These are phyloP conservation scores for Exophiala calicioides DNA, from an alignment of 2,329 filamentous ascomycete genomes.

Conservation along the genomic window DNA sequence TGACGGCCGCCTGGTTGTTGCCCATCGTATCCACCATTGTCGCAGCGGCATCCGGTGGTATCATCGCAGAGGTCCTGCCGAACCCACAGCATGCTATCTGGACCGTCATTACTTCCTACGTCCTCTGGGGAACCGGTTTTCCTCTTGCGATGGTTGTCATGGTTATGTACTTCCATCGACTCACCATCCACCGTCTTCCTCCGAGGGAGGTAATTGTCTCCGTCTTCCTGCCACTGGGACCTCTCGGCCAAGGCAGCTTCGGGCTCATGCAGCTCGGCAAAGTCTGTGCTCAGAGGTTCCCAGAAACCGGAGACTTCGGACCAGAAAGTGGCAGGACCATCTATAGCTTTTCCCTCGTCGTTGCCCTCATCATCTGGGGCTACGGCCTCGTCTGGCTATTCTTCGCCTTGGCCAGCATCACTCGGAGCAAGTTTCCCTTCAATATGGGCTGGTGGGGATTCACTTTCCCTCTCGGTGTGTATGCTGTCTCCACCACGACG, in stretches of 20 bases:
- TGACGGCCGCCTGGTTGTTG: constrained; percentile 66
- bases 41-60: constrained; percentile 63
- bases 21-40: constrained; percentile 69
- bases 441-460: constrained; percentile 66
- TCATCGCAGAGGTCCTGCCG: constrained; percentile 61
- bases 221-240: constrained; percentile 67
- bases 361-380: constrained; percentile 40
- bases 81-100: constrained; percentile 57
- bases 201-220: constrained; percentile 68
- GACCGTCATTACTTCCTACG: constrained; percentile 65
- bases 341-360: constrained; percentile 36
- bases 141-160: constrained; percentile 64
- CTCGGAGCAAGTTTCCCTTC: constrained; percentile 52
- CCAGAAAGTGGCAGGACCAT: constrained; percentile 31
- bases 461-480: constrained; percentile 61
- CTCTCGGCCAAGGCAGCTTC: constrained; percentile 66
- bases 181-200: constrained; percentile 67
- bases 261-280: constrained; percentile 55
- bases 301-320: constrained; percentile 32
- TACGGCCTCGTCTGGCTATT: constrained; percentile 44
- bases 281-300: constrained; percentile 43
- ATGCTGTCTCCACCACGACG: constrained; percentile 46
- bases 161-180: constrained; percentile 68
- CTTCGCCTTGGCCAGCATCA: constrained; percentile 40
- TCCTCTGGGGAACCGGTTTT: constrained; percentile 67